A percentile compares a stretch with the other conserved stretches of the same genome.
Evolutionary conservation across 257 asterid genomes (phyloP).

Genomic region (Fraxinus americana): DNA sequence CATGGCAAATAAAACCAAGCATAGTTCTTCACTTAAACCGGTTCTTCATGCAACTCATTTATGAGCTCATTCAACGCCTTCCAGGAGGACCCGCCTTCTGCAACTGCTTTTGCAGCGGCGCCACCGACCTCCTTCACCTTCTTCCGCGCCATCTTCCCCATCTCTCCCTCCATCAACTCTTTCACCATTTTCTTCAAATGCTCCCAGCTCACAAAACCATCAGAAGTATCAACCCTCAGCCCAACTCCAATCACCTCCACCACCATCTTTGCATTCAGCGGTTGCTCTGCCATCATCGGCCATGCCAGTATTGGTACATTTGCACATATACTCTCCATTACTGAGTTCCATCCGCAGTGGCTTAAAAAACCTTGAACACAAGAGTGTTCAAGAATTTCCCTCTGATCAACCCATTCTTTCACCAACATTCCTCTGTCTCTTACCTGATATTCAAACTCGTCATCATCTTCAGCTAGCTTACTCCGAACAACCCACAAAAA

Average conservation of each 20-base stretch:
- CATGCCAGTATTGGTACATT: slow-evolving; percentile 48
- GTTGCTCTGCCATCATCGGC: slow-evolving; percentile 60
- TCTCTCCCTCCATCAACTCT: slow-evolving; percentile 48
- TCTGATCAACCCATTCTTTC: slow-evolving; percentile 50
- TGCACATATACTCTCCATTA: slow-evolving; percentile 43
- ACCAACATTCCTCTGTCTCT: slow-evolving; percentile 37
- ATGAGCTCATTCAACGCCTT: slow-evolving; percentile 25
- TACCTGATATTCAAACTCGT: slow-evolving; percentile 32
- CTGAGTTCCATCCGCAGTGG: slow-evolving; percentile 54
- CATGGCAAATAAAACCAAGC: neutral
- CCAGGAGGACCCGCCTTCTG: slow-evolving; percentile 51
- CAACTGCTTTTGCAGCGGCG: slow-evolving; percentile 26
- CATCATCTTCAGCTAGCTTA: neutral
- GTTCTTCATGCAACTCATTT: slow-evolving; percentile 13
- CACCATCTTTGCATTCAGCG: slow-evolving; percentile 43
- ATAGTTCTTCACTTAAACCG: neutral
- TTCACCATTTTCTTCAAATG: slow-evolving; percentile 25
- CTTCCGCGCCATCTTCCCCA: slow-evolving; percentile 36
- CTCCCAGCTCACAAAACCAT: slow-evolving; percentile 40
- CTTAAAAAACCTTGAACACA: slow-evolving; percentile 44
- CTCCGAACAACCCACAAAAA: slow-evolving; percentile 43
- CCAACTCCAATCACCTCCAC: slow-evolving; percentile 46
- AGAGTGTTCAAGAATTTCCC: slow-evolving; percentile 33
- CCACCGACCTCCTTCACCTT: slow-evolving; percentile 27
- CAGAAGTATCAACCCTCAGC: slow-evolving; percentile 21